These are phyloP conservation scores for Mucor racemosus DNA, from an alignment of 371 early-diverging fungal species.

Conservation along the genomic window DNA sequence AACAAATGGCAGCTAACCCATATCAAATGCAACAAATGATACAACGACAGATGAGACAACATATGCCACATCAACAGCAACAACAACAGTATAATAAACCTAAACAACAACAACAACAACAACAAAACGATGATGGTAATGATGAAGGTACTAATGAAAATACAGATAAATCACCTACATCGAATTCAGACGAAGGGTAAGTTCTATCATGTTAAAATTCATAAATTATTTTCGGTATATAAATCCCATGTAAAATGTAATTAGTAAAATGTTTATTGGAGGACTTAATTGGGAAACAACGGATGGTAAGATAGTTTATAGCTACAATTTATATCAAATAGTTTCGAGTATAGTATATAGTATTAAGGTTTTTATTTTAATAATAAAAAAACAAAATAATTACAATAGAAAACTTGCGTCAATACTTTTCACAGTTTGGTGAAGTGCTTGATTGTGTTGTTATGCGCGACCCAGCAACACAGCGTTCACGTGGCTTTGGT, in stretches of 20 bases:
- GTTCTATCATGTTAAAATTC: constrained; percentile 23
- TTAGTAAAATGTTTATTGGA: constrained; percentile 91
- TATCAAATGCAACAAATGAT: constrained; percentile 50
- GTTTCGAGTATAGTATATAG: constrained; percentile 3
- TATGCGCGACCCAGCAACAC: constrained; percentile 82
- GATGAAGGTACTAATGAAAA: neutral
- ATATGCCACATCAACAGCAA: constrained; percentile 14
- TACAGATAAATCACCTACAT: constrained; percentile 34
- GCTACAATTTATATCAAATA: neutral
- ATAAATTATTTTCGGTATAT: neutral
- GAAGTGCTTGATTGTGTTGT: constrained; percentile 69
- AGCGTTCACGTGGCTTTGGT: constrained; percentile 89
- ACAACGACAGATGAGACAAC: constrained; percentile 35
- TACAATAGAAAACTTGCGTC: constrained; percentile 66
- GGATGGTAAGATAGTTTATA: constrained; percentile 66
- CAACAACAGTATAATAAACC: constrained; percentile 17
- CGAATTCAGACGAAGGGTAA: constrained; percentile 64
- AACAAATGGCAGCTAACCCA: constrained; percentile 37
- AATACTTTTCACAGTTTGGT: constrained; percentile 80
- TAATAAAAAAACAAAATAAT: constrained; percentile 19
- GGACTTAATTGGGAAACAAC: constrained; percentile 93
- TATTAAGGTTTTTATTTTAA: constrained; percentile 8
- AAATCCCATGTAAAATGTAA: neutral
- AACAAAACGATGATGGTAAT: constrained; percentile 1
- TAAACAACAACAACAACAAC: constrained; percentile 23